Conservation (phyloP, 495 filamentous ascomycete species). For the Cenococcum geophilum region DNA sequence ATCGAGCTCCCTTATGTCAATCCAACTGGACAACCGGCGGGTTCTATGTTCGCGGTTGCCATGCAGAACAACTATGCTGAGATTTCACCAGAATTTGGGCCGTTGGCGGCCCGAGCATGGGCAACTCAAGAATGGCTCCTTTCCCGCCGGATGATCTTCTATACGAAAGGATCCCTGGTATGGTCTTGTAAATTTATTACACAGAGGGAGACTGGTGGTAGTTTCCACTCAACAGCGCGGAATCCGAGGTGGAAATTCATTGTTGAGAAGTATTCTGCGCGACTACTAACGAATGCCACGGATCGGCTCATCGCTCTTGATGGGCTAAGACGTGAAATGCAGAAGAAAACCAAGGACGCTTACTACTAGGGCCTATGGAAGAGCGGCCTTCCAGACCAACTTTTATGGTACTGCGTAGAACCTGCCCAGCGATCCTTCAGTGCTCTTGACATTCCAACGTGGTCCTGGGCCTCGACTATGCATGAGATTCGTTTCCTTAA, state of each 20-base stretch:
- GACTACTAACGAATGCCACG: conserved; percentile 13
- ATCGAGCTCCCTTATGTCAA: conserved; percentile 12
- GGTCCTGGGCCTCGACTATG: conserved; percentile 25
- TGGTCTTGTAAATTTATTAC: conserved; percentile 23
- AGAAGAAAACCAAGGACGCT: conserved; percentile 12
- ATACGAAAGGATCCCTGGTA: conserved; percentile 9
- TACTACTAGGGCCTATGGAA: conserved; percentile 22
- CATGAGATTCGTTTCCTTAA: conserved; percentile 14
- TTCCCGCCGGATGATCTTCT: conserved; percentile 21
- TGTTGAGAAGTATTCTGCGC: conserved; percentile 19
- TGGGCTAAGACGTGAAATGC: conserved; percentile 8
- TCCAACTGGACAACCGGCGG: conserved; percentile 5
- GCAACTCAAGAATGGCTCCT: conserved; percentile 23
- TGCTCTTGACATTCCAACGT: conserved; percentile 10
- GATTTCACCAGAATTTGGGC: conserved; percentile 15
- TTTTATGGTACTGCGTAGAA: conserved; percentile 19
- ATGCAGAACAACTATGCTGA: conserved; percentile 12
- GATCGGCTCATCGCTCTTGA: conserved; percentile 19
- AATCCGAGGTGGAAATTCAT: conserved; percentile 20
- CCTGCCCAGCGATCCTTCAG: conserved; percentile 11
- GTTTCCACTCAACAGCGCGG: conserved; percentile 15
- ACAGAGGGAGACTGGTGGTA: conserved; percentile 20
- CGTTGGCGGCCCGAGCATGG: conserved; percentile 10
- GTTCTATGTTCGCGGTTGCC: conserved; percentile 12
- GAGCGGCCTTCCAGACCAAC: conserved; percentile 11